A percentile compares a stretch with the other conserved stretches of the same genome.
phyloP scores from a whole-genome alignment of 805 yeast genomes.

The Scheffersomyces stipitis region DNA sequence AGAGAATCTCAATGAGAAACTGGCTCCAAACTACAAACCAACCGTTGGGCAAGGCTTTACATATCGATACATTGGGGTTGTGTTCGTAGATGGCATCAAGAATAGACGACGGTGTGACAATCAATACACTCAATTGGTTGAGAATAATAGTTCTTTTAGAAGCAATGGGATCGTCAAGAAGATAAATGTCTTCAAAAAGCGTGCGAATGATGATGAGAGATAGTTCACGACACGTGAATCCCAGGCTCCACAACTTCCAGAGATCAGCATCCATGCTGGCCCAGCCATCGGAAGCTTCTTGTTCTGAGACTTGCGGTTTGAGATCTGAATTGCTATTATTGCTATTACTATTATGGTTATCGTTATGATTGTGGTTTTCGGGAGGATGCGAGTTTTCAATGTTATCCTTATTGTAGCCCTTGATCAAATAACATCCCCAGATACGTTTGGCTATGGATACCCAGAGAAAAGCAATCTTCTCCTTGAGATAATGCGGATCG shows the following conservation, averaged over 20 bases:
- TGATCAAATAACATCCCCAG: slow-evolving; percentile 78
- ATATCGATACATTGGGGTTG: slow-evolving; percentile 58
- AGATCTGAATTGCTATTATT: slow-evolving; percentile 11
- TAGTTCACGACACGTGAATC: slow-evolving; percentile 67
- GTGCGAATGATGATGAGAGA: slow-evolving; percentile 78
- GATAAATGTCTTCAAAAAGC: slow-evolving; percentile 87
- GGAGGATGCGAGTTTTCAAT: neutral
- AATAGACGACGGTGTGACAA: slow-evolving; percentile 69
- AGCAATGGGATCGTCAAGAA: slow-evolving; percentile 90
- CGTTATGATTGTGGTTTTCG: slow-evolving; percentile 8
- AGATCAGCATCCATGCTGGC: slow-evolving; percentile 79
- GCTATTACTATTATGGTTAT: slow-evolving; percentile 6
- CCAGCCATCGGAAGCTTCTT: slow-evolving; percentile 72
- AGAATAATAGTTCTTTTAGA: slow-evolving; percentile 73
- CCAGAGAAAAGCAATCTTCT: slow-evolving; percentile 88
- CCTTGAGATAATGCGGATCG: slow-evolving; percentile 89
- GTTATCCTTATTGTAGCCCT: slow-evolving; percentile 12
- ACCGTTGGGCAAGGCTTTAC: slow-evolving; percentile 74
- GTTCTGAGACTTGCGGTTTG: slow-evolving; percentile 36
- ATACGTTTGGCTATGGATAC: slow-evolving; percentile 84
- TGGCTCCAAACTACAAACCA: slow-evolving; percentile 80
- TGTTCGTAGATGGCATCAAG: slow-evolving; percentile 63
- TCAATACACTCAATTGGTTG: slow-evolving; percentile 79
- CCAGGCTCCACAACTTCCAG: slow-evolving; percentile 69
- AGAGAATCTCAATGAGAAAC: slow-evolving; percentile 33